These are phyloP conservation scores for Zygotorulaspora florentina DNA, from an alignment of 805 yeast genomes.

Conservation along the genomic window DNA sequence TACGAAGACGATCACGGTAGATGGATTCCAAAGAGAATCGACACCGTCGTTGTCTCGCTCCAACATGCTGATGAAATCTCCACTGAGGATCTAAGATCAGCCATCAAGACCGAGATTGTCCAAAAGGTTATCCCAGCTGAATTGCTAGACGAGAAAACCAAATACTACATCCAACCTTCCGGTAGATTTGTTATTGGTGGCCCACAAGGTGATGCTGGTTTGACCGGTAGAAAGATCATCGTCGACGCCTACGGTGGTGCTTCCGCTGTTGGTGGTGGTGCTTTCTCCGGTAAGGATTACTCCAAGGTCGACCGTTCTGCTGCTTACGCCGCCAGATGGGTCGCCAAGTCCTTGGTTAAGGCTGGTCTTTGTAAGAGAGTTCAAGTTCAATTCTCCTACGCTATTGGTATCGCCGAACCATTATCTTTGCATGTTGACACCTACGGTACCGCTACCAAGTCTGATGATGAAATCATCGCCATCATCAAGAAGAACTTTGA, in stretches of 20 bases:
- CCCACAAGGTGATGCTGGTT: conserved; percentile 99
- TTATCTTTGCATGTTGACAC: conserved; percentile 95
- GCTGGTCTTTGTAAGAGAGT: conserved; percentile 97
- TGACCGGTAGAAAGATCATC: conserved; percentile 98
- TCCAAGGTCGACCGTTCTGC: conserved; percentile 99
- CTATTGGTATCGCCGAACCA: conserved; percentile 99
- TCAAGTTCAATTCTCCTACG: conserved; percentile 97
- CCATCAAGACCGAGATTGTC: conserved; percentile 74
- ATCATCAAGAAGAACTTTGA: conserved; percentile 94
- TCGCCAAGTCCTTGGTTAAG: conserved; percentile 93
- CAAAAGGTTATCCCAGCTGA: conserved; percentile 89
- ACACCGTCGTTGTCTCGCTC: conserved; percentile 94
- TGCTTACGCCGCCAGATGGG: conserved; percentile 99
- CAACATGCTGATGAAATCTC: conserved; percentile 96
- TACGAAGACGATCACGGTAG: conserved; percentile 93
- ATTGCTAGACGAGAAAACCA: conserved; percentile 89
- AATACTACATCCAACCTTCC: conserved; percentile 98
- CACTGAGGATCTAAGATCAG: conserved; percentile 84
- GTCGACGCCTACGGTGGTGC: conserved; percentile 99
- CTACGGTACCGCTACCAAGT: conserved; percentile 92
- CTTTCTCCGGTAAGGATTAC: conserved; percentile 99
- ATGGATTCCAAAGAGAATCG: conserved; percentile 92
- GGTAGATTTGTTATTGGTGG: conserved; percentile 99
- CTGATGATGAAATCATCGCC: conserved; percentile 84
- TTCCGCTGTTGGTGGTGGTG: conserved; percentile 99